Evolutionary conservation across 768 basidiomycete genomes (phyloP).

Genomic region (Tulasnella sp.): DNA sequence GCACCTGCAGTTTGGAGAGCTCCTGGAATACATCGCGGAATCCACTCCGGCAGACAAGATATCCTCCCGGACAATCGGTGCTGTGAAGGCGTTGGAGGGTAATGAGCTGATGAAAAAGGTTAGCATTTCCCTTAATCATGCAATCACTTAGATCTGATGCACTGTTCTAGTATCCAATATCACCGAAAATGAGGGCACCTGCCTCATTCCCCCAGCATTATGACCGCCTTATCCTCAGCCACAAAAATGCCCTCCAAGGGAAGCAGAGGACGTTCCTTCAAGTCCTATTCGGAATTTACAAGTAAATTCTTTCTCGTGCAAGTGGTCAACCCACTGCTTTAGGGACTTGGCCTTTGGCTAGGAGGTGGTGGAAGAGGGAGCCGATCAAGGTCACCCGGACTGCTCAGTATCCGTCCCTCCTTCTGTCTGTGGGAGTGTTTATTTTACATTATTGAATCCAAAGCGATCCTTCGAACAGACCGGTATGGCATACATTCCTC

Average conservation of each 20-base stretch:
- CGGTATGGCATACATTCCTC: neutral
- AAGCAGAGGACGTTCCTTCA: neutral
- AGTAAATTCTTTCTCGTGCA: neutral
- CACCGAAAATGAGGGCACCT: neutral
- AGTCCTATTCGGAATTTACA: conserved; percentile 14
- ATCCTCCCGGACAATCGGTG: neutral
- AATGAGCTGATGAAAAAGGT: conserved; percentile 20
- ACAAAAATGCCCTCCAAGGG: conserved; percentile 8
- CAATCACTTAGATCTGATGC: neutral
- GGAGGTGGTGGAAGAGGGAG: neutral
- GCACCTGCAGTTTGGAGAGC: conserved; percentile 7
- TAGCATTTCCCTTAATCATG: neutral
- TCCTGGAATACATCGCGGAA: conserved; percentile 8
- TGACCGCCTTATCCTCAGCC: conserved; percentile 10
- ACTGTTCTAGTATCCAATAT: conserved; percentile 1
- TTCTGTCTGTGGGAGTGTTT: neutral
- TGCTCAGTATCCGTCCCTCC: neutral
- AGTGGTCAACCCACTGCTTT: neutral
- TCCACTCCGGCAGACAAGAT: neutral
- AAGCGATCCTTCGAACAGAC: neutral
- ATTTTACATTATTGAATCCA: conserved; percentile 2
- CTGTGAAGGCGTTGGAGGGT: conserved; percentile 2
- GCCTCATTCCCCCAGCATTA: conserved; percentile 21
- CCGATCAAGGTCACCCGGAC: neutral
- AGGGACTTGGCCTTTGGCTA: neutral